These are phyloP conservation scores for Phytopythium chamaehyphon DNA, from an alignment of 352 stramenopile species.

Conservation along the genomic window DNA sequence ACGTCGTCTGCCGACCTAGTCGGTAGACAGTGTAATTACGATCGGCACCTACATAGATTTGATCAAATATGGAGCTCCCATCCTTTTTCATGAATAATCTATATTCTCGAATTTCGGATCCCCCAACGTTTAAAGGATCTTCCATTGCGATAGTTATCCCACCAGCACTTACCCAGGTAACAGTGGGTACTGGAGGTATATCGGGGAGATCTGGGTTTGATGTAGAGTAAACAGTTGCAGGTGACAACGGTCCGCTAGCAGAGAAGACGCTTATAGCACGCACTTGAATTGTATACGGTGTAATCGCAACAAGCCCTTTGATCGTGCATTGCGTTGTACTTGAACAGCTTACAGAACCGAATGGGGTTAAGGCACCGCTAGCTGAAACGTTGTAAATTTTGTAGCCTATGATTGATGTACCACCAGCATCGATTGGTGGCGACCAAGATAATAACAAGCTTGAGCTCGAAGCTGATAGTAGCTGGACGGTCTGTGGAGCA, in stretches of 20 bases:
- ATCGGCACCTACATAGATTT: conserved; percentile 21
- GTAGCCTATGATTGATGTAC: conserved; percentile 40
- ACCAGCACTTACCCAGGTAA: conserved; percentile 36
- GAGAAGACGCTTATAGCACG: conserved; percentile 22
- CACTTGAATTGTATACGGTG: conserved; percentile 40
- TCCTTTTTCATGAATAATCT: conserved; percentile 28
- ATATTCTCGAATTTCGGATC: conserved; percentile 37
- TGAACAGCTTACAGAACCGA: conserved; percentile 21
- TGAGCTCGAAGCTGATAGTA: conserved; percentile 32
- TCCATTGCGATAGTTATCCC: conserved; percentile 54
- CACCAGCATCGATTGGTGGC: conserved; percentile 41
- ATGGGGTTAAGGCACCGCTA: conserved; percentile 10
- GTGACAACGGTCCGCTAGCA: conserved; percentile 25
- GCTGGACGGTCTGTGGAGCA: conserved; percentile 20
- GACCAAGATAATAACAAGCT: conserved; percentile 40
- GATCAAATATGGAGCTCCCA: conserved; percentile 13
- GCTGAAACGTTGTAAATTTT: conserved; percentile 32
- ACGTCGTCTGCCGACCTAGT: conserved; percentile 23
- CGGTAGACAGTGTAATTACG: conserved; percentile 27
- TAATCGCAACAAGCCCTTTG: conserved; percentile 30
- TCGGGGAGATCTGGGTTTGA: conserved; percentile 38
- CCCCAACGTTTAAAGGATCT: conserved; percentile 40
- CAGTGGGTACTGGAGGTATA: conserved; percentile 20
- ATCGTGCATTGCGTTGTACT: conserved; percentile 32
- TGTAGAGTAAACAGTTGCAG: conserved; percentile 17